Percentiles rank a stretch among this genome's conserved stretches.
Evolutionary conservation across 352 stramenopile genomes (phyloP).

Genomic region (Aphanomyces euteiches): DNA sequence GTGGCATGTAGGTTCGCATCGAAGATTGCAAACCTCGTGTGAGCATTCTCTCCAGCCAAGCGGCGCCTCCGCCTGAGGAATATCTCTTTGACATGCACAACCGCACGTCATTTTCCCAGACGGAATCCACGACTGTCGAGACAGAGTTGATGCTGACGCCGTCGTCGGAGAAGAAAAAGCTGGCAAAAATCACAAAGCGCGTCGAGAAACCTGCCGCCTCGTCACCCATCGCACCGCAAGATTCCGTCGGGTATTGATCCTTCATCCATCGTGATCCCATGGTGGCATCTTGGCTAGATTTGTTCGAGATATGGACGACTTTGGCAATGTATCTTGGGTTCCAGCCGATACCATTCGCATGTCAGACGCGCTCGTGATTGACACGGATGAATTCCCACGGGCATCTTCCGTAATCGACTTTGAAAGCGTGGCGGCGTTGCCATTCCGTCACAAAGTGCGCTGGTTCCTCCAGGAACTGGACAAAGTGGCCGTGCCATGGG

Average conservation of each 20-base stretch:
- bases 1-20: constrained; percentile 39
- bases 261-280: background rate
- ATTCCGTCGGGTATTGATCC: constrained; percentile 58
- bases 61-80: constrained; percentile 37
- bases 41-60: constrained; percentile 49
- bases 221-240: constrained; percentile 49
- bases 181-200: constrained; percentile 43
- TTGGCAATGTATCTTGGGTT: constrained; percentile 69
- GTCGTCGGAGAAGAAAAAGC: constrained; percentile 51
- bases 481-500: constrained; percentile 70
- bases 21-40: constrained; percentile 64
- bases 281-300: background rate
- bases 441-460: constrained; percentile 66
- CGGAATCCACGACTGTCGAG: constrained; percentile 45
- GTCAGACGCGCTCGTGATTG: constrained; percentile 57
- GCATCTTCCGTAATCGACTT: constrained; percentile 74
- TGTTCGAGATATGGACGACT: constrained; percentile 61
- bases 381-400: constrained; percentile 67
- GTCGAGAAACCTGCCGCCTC: constrained; percentile 25
- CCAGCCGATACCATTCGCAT: constrained; percentile 56
- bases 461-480: constrained; percentile 76
- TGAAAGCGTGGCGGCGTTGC: constrained; percentile 61
- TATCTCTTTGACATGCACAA: constrained; percentile 40
- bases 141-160: constrained; percentile 48
- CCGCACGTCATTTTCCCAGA: constrained; percentile 23